These are phyloP conservation scores for Scutellaria minor DNA, from an alignment of 257 asterid genomes.

Conservation along the genomic window DNA sequence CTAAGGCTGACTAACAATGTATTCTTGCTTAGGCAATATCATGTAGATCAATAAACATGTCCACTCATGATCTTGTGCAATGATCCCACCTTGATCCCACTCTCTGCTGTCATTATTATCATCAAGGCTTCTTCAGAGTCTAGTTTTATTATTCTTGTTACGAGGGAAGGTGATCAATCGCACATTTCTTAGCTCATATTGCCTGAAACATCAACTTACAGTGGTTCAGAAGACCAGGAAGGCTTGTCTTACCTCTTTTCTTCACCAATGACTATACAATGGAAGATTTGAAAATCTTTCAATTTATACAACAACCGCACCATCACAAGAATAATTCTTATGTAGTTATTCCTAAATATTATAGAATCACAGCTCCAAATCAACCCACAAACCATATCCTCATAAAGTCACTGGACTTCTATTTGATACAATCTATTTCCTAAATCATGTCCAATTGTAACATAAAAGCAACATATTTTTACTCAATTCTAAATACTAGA, in stretches of 20 bases:
- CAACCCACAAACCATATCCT: slow-evolving; percentile 19
- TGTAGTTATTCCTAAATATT: not conserved
- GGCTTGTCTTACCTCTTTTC: not conserved
- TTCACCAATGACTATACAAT: not conserved
- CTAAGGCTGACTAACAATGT: not conserved
- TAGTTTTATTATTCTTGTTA: not conserved
- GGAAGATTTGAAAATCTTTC: not conserved
- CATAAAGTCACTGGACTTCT: not conserved
- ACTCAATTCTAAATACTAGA: no score
- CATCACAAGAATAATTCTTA: not conserved
- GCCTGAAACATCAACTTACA: not conserved
- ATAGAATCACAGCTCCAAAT: slow-evolving; percentile 7
- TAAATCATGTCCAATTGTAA: not conserved
- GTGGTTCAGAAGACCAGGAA: slow-evolving; percentile 5
- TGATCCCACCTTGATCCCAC: no score
- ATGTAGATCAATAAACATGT: not conserved
- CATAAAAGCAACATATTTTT: no score
- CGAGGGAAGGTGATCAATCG: not conserved
- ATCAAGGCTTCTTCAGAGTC: not conserved
- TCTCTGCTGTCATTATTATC: not conserved
- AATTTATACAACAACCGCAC: not conserved
- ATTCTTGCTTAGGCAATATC: not conserved
- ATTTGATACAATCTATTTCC: not conserved
- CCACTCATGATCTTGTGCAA: no score
- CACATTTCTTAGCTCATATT: not conserved